Percentiles rank a stretch among this genome's conserved stretches.
Conservation (phyloP, 495 filamentous ascomycete species). For the Penicillium flavigenum region DNA sequence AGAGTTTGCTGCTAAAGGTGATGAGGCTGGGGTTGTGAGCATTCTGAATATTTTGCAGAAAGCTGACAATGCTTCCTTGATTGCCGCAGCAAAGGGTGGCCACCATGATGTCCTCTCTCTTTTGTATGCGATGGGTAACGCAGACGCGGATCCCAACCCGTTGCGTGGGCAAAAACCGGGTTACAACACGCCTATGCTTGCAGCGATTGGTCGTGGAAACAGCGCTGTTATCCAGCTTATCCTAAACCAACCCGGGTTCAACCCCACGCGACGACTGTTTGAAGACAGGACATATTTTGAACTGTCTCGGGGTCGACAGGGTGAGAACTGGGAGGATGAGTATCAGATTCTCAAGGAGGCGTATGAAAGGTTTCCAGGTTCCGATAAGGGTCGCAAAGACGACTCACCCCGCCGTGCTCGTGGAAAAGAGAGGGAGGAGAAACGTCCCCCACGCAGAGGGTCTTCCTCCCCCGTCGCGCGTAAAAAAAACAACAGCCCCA, state of each 20-base stretch:
- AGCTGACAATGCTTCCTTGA: conserved; percentile 80
- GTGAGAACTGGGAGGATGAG: conserved; percentile 88
- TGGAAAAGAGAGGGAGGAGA: conserved; percentile 55
- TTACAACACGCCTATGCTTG: conserved; percentile 85
- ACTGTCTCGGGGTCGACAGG: conserved; percentile 74
- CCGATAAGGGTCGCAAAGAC: conserved; percentile 41
- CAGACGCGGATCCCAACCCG: conserved; percentile 77
- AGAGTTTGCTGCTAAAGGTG: conserved; percentile 78
- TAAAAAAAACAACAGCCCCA: conserved; percentile 43
- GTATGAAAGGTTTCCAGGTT: conserved; percentile 62
- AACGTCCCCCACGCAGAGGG: conserved; percentile 48
- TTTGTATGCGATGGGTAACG: conserved; percentile 75
- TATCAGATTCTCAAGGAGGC: conserved; percentile 76
- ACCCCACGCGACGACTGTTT: conserved; percentile 67
- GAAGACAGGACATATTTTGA: conserved; percentile 79
- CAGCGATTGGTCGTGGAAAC: conserved; percentile 89
- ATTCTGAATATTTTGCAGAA: conserved; percentile 74
- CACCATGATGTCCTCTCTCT: conserved; percentile 84
- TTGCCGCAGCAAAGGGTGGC: conserved; percentile 88
- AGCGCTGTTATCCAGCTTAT: conserved; percentile 77
- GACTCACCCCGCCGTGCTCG: conserved; percentile 57
- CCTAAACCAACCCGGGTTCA: conserved; percentile 72
- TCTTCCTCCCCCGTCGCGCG: conserved; percentile 49
- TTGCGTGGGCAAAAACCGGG: conserved; percentile 47
- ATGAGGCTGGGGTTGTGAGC: conserved; percentile 72